Base-by-base conservation (phyloP, 805 yeast genomes). In the Barnettozyma pratensis region DNA sequence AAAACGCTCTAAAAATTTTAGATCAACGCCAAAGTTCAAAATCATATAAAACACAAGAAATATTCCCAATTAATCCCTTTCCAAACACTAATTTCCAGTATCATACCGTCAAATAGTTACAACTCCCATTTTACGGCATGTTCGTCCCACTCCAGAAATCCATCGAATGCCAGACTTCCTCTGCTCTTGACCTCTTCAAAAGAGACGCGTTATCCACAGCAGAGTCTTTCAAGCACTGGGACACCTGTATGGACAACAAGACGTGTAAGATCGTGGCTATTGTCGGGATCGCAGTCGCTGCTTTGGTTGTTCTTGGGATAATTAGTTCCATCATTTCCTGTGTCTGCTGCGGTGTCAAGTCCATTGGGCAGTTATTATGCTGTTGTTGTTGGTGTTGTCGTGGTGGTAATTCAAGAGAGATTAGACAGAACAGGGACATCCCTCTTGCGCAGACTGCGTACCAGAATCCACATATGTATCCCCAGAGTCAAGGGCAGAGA, bases 261-360 rank as follows among this genome's bases (percentile, higher is more conserved):
- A 72, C 81, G 42, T 87, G 96, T 66, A 87, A 87, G 60, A 78
- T 86, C 49, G 77, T 84, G 25, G 91, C 87, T 4, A 86, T 87
- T 40, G 87, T 85, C 11, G 84, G 86, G 3, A 83, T 86, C 4
- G 78, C 71, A 0, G 58, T 87, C 10, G 92, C 82, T 0, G 71
- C 62, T 0, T 55, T 87, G 3, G 50, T 85, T 0, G 67, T 63
- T 0, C 44, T 85, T 6, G 83, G 90, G 85, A 49, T 85, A 4
- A 19, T 84, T 2, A 69, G 76, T 11, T 75, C 80, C 0, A 27
- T 87, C 2, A 54, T 83, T 44, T 75, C 81, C 44, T 81, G 87
- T 56, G 52, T 75, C 34, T 75, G 79, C 58, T 79, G 79, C 54
- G 83, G 87, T 57, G 81, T 78, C 4, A 68, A 66, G 53, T 67